Conservation (phyloP, 2,329 filamentous ascomycete species). For the Sclerotinia borealis region DNA sequence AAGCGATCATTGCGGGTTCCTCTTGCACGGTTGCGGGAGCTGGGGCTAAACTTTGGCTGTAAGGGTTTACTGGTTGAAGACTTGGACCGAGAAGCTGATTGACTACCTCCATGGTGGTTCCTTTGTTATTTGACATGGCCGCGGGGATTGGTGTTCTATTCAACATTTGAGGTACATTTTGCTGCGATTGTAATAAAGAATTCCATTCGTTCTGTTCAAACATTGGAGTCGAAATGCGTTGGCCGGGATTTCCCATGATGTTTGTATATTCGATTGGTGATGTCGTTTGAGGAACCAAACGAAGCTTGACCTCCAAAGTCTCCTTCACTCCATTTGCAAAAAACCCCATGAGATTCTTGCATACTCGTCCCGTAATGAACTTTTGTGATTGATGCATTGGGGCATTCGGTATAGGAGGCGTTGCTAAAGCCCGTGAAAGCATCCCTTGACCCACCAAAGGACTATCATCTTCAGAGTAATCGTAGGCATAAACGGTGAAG, state of each 20-base stretch:
- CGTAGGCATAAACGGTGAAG: conserved; percentile 95
- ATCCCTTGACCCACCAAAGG: conserved; percentile 94
- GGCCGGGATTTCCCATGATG: conserved; percentile 55
- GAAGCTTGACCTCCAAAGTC: conserved; percentile 88
- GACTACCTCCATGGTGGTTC: conserved; percentile 32
- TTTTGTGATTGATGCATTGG: conserved; percentile 55
- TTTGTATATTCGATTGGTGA: conserved; percentile 54
- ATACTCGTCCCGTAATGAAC: conserved; percentile 83
- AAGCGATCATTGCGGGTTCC: conserved; percentile 10
- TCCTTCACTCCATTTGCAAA: conserved; percentile 80
- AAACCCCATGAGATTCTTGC: conserved; percentile 75
- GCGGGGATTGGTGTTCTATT: conserved; percentile 19
- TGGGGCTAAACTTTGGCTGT: conserved; percentile 16
- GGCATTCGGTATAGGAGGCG: conserved; percentile 47
- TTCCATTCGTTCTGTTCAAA: conserved; percentile 75
- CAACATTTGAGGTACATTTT: conserved; percentile 39
- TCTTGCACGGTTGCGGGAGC: conserved; percentile 16
- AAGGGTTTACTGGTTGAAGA: conserved; percentile 21
- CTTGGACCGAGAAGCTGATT: conserved; percentile 36
- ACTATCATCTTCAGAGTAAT: conserved; percentile 91
- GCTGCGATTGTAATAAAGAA: conserved; percentile 67
- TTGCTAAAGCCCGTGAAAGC: conserved; percentile 73
- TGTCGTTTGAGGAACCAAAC: conserved; percentile 61
- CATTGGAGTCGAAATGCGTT: conserved; percentile 49
- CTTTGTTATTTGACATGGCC: conserved; percentile 14